These are phyloP conservation scores for Flaveria robusta DNA, from an alignment of 129 eudicot genomes.

Conservation along the genomic window DNA sequence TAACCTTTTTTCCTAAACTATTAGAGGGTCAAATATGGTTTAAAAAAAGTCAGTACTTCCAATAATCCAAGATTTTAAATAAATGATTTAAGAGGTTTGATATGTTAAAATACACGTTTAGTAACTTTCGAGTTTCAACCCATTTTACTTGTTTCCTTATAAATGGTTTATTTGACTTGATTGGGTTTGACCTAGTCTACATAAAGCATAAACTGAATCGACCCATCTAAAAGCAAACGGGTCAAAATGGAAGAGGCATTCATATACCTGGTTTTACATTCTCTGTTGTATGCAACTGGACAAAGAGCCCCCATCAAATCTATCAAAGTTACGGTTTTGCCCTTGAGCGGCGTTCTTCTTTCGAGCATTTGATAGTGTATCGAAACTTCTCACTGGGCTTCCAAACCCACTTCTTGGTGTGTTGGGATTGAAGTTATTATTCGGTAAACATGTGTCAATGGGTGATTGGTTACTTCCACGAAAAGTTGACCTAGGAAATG, in stretches of 20 bases:
- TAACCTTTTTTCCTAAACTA: not conserved
- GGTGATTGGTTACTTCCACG: constrained; percentile 41
- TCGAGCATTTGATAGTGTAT: constrained; percentile 22
- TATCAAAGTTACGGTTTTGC: constrained; percentile 34
- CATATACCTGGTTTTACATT: constrained; percentile 44
- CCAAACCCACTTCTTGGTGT: constrained; percentile 24
- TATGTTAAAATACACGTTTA: not conserved
- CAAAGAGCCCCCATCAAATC: constrained; percentile 47
- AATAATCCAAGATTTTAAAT: not conserved
- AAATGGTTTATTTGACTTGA: not conserved
- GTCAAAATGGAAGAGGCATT: not conserved
- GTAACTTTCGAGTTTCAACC: not conserved
- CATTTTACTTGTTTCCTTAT: not conserved
- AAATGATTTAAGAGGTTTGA: not conserved
- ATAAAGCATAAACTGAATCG: not conserved
- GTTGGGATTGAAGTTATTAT: constrained; percentile 31
- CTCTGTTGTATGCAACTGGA: constrained; percentile 40
- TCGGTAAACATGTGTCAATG: constrained; percentile 17
- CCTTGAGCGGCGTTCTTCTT: constrained; percentile 34
- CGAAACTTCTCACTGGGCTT: constrained; percentile 36
- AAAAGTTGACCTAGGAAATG: constrained; percentile 39
- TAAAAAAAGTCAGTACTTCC: not conserved
- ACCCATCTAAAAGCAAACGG: not conserved
- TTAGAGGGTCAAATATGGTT: not conserved
- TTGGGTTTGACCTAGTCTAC: not conserved